Evolutionary conservation across 2,329 filamentous ascomycete species (phyloP).

Genomic region (Colletotrichum lini): DNA sequence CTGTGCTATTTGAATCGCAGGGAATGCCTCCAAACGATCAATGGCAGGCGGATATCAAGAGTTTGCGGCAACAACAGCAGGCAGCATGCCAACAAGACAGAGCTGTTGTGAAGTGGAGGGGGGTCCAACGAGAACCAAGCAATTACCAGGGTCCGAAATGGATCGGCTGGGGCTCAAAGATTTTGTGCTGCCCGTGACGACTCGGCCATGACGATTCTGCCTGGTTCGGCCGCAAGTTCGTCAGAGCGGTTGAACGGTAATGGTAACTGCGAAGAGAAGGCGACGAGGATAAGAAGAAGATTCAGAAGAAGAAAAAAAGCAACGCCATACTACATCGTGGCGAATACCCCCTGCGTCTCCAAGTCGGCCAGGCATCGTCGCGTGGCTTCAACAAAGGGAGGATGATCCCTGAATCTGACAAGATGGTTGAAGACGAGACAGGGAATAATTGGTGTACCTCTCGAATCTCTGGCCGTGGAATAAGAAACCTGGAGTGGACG

Average conservation of each 20-base stretch:
- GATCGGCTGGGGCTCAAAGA: conserved; percentile 16
- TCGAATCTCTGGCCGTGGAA: conserved; percentile 11
- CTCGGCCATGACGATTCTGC: not conserved
- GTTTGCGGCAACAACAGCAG: conserved; percentile 21
- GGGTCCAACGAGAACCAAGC: conserved; percentile 26
- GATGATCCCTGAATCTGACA: conserved; percentile 30
- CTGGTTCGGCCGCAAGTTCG: conserved; percentile 18
- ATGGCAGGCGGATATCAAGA: conserved; percentile 1
- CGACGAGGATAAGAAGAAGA: no score
- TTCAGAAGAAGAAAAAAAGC: conserved; percentile 2
- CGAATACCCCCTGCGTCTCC: conserved; percentile 36
- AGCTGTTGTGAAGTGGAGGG: conserved; percentile 2
- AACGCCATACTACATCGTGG: conserved; percentile 28
- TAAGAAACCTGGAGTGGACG: conserved; percentile 26
- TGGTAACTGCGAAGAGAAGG: not conserved
- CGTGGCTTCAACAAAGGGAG: conserved; percentile 39
- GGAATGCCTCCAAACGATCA: conserved; percentile 18
- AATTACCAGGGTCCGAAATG: conserved; percentile 28
- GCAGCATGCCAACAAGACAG: conserved; percentile 2
- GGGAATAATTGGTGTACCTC: not conserved
- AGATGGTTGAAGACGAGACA: conserved; percentile 30
- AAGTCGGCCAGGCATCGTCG: conserved; percentile 35
- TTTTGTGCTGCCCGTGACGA: conserved; percentile 6
- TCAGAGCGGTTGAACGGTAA: conserved; percentile 33
- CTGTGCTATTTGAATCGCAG: conserved; percentile 17